Evolutionary conservation across 2,329 filamentous ascomycete genomes (phyloP).

Genomic region (Ploettnerulaceae sp.): DNA sequence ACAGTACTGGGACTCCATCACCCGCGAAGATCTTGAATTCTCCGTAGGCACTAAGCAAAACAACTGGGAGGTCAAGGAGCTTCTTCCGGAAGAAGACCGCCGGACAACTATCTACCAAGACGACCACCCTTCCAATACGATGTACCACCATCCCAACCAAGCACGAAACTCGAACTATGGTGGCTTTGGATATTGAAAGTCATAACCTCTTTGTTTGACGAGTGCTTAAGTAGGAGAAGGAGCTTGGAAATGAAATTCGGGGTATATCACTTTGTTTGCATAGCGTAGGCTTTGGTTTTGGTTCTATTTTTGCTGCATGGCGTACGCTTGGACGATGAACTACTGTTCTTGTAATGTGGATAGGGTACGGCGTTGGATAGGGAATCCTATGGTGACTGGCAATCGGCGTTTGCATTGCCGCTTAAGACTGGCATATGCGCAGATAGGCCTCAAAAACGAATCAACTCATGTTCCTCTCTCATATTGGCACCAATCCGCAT

Average conservation of each 20-base stretch:
- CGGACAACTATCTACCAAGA: constrained; percentile 34
- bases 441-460: background rate
- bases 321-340: background rate
- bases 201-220: background rate
- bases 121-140: constrained; percentile 24
- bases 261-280: too few species aligned
- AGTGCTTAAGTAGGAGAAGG: background rate
- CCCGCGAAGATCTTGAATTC: constrained; percentile 96
- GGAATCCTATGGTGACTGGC: background rate
- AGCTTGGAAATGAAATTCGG: background rate
- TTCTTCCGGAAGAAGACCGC: constrained; percentile 39
- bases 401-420: constrained; percentile 1
- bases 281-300: background rate
- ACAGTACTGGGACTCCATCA: constrained; percentile 99
- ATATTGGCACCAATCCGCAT: too few species aligned
- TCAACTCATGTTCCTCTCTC: background rate
- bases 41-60: constrained; percentile 92
- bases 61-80: constrained; percentile 97
- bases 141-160: constrained; percentile 21
- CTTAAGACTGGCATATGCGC: background rate
- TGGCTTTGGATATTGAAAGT: constrained; percentile 28
- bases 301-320: background rate
- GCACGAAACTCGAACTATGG: constrained; percentile 33
- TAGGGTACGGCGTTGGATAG: constrained; percentile 1
- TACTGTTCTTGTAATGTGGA: constrained; percentile 6